These are phyloP conservation scores for Prunus dulcis DNA, from an alignment of 306 rosid species.

Conservation along the genomic window DNA sequence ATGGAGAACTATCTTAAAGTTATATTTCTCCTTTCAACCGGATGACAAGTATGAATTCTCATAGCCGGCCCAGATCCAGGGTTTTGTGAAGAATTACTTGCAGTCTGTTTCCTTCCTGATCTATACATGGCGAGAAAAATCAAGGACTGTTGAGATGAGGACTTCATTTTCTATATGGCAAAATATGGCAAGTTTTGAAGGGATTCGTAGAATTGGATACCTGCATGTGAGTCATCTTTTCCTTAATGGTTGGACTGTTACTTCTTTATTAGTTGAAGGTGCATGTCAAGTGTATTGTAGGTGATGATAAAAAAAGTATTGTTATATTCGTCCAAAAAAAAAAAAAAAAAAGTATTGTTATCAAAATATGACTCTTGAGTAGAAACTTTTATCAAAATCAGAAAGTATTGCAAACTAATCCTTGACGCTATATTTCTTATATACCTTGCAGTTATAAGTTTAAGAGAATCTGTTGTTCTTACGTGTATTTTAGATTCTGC, in stretches of 20 bases:
- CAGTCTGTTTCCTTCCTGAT: conserved; percentile 97
- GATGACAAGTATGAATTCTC: conserved; percentile 96
- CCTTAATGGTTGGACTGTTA: neutral
- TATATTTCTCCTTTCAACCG: conserved; percentile 32
- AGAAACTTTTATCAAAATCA: neutral
- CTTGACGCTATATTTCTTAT: neutral
- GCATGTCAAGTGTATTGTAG: neutral
- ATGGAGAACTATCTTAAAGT: neutral
- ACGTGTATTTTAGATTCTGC: neutral
- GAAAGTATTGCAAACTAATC: neutral
- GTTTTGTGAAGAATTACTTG: conserved; percentile 93
- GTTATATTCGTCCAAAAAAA: neutral
- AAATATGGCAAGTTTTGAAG: conserved; percentile 4
- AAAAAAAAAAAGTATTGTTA: neutral
- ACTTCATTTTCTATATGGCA: conserved; percentile 4
- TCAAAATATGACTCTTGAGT: neutral
- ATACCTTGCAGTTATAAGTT: neutral
- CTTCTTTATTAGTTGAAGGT: neutral
- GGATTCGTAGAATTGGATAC: neutral
- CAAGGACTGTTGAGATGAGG: conserved; percentile 82
- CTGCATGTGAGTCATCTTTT: neutral
- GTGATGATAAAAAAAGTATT: neutral
- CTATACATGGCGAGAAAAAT: conserved; percentile 90
- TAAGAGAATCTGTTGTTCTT: neutral
- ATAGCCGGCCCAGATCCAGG: conserved; percentile 73